A percentile compares a stretch with the other conserved stretches of the same genome.
These are phyloP conservation scores for Gossypium sturtianum DNA, from an alignment of 345 rosid species.

Conservation along the genomic window DNA sequence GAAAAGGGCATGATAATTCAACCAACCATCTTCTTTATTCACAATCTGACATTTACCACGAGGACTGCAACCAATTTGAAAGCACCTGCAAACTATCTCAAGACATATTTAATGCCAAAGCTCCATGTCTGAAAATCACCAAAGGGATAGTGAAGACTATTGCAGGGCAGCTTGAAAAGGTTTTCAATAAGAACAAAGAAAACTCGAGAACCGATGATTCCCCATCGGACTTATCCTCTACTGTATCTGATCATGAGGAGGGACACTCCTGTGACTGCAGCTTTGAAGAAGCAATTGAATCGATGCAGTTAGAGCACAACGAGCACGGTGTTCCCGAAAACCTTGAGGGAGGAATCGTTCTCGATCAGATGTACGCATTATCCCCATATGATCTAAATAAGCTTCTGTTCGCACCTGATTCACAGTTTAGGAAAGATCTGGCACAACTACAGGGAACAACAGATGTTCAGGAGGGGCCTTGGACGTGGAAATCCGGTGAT, in stretches of 20 bases:
- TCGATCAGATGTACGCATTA: conserved; percentile 48
- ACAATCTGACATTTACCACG: conserved; percentile 25
- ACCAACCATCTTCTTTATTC: conserved; percentile 21
- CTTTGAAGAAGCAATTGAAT: conserved; percentile 62
- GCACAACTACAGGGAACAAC: conserved; percentile 60
- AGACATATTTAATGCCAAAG: conserved; percentile 30
- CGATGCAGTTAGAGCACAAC: conserved; percentile 41
- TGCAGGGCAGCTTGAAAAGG: conserved; percentile 44
- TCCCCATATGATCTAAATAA: conserved; percentile 44
- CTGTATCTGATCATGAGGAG: conserved; percentile 60
- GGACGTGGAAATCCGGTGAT: conserved; percentile 55
- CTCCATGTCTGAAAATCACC: conserved; percentile 33
- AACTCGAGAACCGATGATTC: conserved; percentile 30
- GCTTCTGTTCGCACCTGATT: conserved; percentile 66
- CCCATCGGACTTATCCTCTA: conserved; percentile 34
- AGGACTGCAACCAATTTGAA: conserved; percentile 30
- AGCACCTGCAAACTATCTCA: conserved; percentile 20
- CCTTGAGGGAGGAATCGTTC: conserved; percentile 63
- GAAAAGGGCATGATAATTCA: conserved; percentile 32
- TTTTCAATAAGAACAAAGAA: conserved; percentile 55
- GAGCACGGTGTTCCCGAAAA: conserved; percentile 60
- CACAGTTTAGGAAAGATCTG: conserved; percentile 60
- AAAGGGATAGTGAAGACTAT: conserved; percentile 62
- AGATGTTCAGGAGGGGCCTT: conserved; percentile 64
- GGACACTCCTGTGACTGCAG: conserved; percentile 31